A percentile compares a stretch with the other conserved stretches of the same genome.
phyloP scores from a whole-genome alignment of 768 basidiomycete genomes.

The Asterophora lycoperdoides region DNA sequence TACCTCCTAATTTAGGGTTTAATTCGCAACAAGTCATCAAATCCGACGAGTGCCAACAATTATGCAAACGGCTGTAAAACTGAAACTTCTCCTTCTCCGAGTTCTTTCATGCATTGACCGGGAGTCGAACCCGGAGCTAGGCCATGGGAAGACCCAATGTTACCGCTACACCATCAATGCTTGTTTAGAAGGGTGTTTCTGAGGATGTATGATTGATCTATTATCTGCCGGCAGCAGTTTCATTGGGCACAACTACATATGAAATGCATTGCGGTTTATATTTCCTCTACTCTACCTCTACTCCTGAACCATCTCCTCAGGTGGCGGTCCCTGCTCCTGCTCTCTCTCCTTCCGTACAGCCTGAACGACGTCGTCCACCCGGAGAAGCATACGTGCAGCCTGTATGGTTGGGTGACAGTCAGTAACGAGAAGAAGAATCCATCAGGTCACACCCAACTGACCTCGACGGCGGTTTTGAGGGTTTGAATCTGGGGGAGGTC shows the following conservation, averaged over 20 bases:
- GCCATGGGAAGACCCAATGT: constrained; percentile 29
- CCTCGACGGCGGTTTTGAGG: constrained; percentile 95
- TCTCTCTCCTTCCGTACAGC: constrained; percentile 75
- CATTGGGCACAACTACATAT: too few species aligned
- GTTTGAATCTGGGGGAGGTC: constrained; percentile 70
- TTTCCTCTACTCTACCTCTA: not conserved
- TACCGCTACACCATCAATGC: constrained; percentile 21
- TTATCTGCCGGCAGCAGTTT: too few species aligned
- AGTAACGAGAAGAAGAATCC: not conserved
- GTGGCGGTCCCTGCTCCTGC: constrained; percentile 44
- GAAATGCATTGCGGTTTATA: not conserved
- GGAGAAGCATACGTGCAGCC: constrained; percentile 87
- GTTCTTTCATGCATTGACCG: constrained; percentile 41
- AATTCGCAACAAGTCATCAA: too few species aligned
- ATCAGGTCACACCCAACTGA: constrained; percentile 22
- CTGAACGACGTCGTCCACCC: constrained; percentile 93
- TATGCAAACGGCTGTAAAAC: too few species aligned
- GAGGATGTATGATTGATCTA: too few species aligned
- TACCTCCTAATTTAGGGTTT: too few species aligned
- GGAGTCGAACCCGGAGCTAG: constrained; percentile 55
- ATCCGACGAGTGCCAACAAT: too few species aligned
- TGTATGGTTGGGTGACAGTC: constrained; percentile 18
- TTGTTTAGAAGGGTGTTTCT: too few species aligned
- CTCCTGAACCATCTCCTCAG: constrained; percentile 48
- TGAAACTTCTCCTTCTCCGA: too few species aligned